phyloP scores from a whole-genome alignment of 1,284 basidiomycete genomes.

The Trametes versicolor region DNA sequence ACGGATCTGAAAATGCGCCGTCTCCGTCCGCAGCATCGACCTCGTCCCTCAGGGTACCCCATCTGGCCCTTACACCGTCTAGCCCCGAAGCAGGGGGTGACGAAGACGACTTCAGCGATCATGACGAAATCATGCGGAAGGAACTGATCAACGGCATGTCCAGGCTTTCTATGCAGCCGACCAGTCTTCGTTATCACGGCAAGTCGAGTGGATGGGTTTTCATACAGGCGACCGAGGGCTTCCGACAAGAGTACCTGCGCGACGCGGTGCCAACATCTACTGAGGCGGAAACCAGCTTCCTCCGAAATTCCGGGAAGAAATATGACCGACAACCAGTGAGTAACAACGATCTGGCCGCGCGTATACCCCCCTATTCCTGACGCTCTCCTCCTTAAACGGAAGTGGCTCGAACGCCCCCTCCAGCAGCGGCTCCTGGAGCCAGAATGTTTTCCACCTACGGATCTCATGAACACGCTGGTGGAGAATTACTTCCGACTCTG shows the following conservation, averaged over 20 bases:
- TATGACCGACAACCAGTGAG: slow-evolving; percentile 16
- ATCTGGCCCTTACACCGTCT: slow-evolving; percentile 13
- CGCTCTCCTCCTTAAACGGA: neutral
- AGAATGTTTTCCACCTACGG: slow-evolving; percentile 62
- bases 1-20: slow-evolving; percentile 39
- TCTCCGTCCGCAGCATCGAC: slow-evolving; percentile 14
- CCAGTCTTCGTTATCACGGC: slow-evolving; percentile 56
- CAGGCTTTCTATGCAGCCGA: slow-evolving; percentile 39
- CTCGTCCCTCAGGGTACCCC: slow-evolving; percentile 3
- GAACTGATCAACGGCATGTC: slow-evolving; percentile 36
- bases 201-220: slow-evolving; percentile 62
- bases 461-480: slow-evolving; percentile 69
- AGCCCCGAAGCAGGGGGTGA: slow-evolving; percentile 14
- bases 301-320: neutral
- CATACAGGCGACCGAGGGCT: slow-evolving; percentile 50
- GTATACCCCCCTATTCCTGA: neutral
- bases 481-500: slow-evolving; percentile 74
- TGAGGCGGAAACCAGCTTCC: slow-evolving; percentile 29
- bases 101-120: slow-evolving; percentile 48
- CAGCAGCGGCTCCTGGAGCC: slow-evolving; percentile 7
- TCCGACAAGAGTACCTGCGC: slow-evolving; percentile 18
- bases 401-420: slow-evolving; percentile 24
- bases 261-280: slow-evolving; percentile 13
- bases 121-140: slow-evolving; percentile 41
- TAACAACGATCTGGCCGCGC: neutral